Conservation (phyloP, 2,329 filamentous ascomycete genomes). For the Diatrype stigma region DNA sequence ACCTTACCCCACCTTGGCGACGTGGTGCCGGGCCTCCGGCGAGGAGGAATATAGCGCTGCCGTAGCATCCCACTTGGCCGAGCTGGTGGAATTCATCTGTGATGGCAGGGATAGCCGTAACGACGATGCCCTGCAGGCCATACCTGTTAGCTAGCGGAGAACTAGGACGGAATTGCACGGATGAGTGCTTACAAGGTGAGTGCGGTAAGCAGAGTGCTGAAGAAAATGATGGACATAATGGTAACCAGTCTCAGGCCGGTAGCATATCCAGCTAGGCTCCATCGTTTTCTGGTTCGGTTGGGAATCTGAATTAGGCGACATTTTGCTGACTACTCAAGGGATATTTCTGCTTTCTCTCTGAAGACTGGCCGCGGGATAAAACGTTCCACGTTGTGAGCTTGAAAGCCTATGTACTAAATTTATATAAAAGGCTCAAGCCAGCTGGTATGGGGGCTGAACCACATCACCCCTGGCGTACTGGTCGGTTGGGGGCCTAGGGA, state of each 20-base stretch:
- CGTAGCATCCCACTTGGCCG: constrained; percentile 3
- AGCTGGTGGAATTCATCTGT: constrained; percentile 6
- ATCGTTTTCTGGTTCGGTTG: neutral
- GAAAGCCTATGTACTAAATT: neutral
- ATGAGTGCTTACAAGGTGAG: too few relatives aligned
- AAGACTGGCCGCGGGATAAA: neutral
- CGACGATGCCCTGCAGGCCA: constrained; percentile 1
- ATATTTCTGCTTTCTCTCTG: neutral
- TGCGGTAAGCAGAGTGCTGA: too few relatives aligned
- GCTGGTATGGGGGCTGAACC: neutral
- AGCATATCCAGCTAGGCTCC: neutral
- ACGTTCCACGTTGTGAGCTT: neutral
- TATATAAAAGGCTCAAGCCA: neutral
- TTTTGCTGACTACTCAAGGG: neutral
- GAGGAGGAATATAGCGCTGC: constrained; percentile 1
- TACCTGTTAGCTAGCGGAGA: too few relatives aligned
- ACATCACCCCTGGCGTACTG: neutral
- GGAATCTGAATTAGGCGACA: neutral
- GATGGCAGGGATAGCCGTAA: constrained; percentile 7
- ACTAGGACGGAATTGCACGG: too few relatives aligned
- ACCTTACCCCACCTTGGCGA: constrained; percentile 2
- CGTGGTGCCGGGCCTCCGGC: neutral
- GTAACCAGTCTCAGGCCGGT: too few relatives aligned
- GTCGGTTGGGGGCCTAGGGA: neutral
- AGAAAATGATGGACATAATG: too few relatives aligned